Base-by-base conservation (phyloP, 2,329 filamentous ascomycete genomes). In the Trichophyton benhamiae region DNA sequence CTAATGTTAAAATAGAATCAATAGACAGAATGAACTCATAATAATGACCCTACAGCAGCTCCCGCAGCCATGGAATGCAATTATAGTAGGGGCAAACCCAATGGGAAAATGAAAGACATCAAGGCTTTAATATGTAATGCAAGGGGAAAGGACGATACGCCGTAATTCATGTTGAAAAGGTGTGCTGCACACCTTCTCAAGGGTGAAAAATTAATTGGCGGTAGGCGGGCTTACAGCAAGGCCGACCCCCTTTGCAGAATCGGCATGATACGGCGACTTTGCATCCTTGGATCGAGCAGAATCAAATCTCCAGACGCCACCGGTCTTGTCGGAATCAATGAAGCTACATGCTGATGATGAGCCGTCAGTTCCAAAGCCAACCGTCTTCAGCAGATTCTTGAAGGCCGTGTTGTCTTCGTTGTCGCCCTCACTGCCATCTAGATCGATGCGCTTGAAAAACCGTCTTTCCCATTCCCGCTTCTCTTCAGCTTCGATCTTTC, bases 381-480 rank as follows among this genome's bases (percentile, higher is more conserved):
- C 52, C 60, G 69, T 71, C 46, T 73, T 75, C 2, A 74, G 76
- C 52, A 83, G 70, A 36, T 71, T 66, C 57, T 72, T 69, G 65
- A 82, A 76, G 1, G 71, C 67, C 61, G 78, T 67, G 41, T 74
- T 70, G 22, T 71, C 62, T 41, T 57, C 27, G 7, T 27, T 53
- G n/a, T 38, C 27, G 17, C 53, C 52, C 8, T 64, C 70, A 5
- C 15, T 59, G 13, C 25, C 41, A 25, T 69, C 66, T 22, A 72
- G 68, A 7, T 75, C 69, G 27, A 73, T 64, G 20, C 71, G 70
- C 49, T 69, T 83, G 76, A 97, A 99, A 78, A 94, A 97, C 60
- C 87, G 82, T 53, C 91, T 82, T 69, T 91, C 82, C 92, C 94
- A 99, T 46, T 83, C 79, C 49, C 82, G 81, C 20, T 85, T 85